These are phyloP conservation scores for Leptomonas seymouri DNA, from an alignment of 208 protist genomes.

Conservation along the genomic window DNA sequence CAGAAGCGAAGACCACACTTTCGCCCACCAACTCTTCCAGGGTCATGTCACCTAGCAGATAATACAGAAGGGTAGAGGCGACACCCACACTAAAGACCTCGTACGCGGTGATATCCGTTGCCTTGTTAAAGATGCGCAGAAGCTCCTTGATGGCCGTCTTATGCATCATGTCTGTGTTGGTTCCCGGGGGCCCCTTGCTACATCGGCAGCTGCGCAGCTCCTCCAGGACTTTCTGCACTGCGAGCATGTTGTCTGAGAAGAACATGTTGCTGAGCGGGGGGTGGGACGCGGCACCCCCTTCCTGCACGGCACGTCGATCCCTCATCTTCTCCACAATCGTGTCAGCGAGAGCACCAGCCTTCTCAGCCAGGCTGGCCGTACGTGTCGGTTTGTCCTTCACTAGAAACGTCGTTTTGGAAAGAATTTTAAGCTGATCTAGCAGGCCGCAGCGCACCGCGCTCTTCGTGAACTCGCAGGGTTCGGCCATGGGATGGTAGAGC, in stretches of 20 bases:
- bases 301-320: conserved; percentile 5
- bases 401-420: conserved; percentile 42
- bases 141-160: conserved; percentile 32
- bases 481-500: conserved; percentile 52
- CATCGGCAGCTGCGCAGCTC: conserved; percentile 23
- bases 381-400: conserved; percentile 49
- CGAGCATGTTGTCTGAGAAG: conserved; percentile 24
- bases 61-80: conserved; percentile 41
- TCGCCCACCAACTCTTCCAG: conserved; percentile 37
- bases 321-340: conserved; percentile 38
- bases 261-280: conserved; percentile 14
- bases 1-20: conserved; percentile 30
- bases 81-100: conserved; percentile 52
- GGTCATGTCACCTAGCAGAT: conserved; percentile 40
- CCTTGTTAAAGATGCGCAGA: conserved; percentile 35
- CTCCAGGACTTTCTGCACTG: conserved; percentile 23
- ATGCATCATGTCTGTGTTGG: conserved; percentile 23
- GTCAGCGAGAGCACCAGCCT: conserved; percentile 28
- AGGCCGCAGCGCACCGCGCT: conserved; percentile 71
- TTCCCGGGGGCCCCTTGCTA: neutral
- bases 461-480: conserved; percentile 51
- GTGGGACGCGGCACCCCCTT: neutral
- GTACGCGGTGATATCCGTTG: conserved; percentile 47
- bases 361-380: conserved; percentile 48
- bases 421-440: conserved; percentile 50